Percentiles rank a stretch among this genome's conserved stretches.
Evolutionary conservation across 805 yeast species (phyloP).

Genomic region (Tetrapisispora taiwanensis): DNA sequence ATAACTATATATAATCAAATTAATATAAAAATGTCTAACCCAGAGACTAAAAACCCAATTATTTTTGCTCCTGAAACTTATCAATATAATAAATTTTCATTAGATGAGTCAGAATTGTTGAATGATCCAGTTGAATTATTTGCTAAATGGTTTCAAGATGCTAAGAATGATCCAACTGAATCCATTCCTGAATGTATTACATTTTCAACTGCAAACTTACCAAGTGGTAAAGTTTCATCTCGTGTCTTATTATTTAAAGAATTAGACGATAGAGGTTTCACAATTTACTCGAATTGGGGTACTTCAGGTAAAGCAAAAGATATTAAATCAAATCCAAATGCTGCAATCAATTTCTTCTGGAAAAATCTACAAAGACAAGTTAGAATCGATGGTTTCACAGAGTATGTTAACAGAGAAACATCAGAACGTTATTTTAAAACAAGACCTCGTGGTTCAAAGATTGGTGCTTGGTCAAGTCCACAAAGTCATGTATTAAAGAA

Average conservation of each 20-base stretch:
- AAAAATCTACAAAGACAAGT: constrained; percentile 83
- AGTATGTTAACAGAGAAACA: constrained; percentile 61
- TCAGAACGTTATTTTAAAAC: constrained; percentile 71
- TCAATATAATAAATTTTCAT: constrained; percentile 64
- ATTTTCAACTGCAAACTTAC: constrained; percentile 80
- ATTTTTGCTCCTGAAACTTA: constrained; percentile 78
- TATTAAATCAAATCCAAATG: constrained; percentile 60
- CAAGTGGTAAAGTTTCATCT: constrained; percentile 82
- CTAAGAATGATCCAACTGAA: constrained; percentile 42
- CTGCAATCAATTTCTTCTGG: constrained; percentile 88
- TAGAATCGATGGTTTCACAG: constrained; percentile 79
- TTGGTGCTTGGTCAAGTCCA: constrained; percentile 96
- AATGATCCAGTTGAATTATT: constrained; percentile 68
- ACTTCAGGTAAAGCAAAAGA: constrained; percentile 74
- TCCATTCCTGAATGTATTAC: constrained; percentile 74
- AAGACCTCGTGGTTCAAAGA: constrained; percentile 84
- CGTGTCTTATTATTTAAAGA: constrained; percentile 83
- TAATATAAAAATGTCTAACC: constrained; percentile 1
- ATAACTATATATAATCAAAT: too few species aligned
- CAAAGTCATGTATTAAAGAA: constrained; percentile 55
- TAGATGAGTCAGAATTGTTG: constrained; percentile 44
- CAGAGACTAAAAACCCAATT: constrained; percentile 23
- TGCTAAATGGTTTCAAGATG: constrained; percentile 76
- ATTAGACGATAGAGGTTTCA: constrained; percentile 73
- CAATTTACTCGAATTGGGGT: constrained; percentile 87